Conservation (phyloP, 768 basidiomycete genomes). For the Paxillus rubicundulus region DNA sequence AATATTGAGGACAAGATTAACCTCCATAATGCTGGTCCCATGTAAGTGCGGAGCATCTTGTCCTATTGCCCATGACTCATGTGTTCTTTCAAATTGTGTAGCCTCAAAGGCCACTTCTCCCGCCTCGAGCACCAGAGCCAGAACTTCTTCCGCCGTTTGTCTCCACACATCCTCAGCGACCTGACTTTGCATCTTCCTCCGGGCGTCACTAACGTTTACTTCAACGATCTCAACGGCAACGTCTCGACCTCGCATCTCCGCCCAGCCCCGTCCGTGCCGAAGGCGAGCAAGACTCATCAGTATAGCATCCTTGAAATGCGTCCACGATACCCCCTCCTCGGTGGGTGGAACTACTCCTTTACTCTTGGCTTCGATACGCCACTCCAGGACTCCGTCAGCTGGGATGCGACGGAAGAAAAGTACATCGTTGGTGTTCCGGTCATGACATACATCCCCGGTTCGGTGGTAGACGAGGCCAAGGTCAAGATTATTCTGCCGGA, state of each 20-base stretch:
- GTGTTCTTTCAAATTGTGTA: conserved; percentile 32
- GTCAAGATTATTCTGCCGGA: conserved; percentile 85
- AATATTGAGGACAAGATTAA: conserved; percentile 88
- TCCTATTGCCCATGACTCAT: neutral
- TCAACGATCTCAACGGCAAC: conserved; percentile 90
- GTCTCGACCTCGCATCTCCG: conserved; percentile 92
- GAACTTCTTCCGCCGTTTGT: conserved; percentile 60
- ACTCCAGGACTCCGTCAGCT: conserved; percentile 67
- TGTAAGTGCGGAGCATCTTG: conserved; percentile 48
- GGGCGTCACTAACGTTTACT: conserved; percentile 80
- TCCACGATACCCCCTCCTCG: conserved; percentile 90
- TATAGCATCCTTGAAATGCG: conserved; percentile 75
- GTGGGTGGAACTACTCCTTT: conserved; percentile 97
- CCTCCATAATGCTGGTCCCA: conserved; percentile 87
- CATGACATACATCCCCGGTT: conserved; percentile 75
- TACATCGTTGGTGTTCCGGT: conserved; percentile 83
- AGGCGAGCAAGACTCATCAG: conserved; percentile 49
- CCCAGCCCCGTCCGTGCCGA: conserved; percentile 58
- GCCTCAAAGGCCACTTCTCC: conserved; percentile 94
- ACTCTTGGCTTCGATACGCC: conserved; percentile 94
- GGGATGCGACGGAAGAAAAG: conserved; percentile 57
- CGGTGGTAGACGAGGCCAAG: conserved; percentile 79
- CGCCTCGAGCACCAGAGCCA: conserved; percentile 85
- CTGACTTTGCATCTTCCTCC: conserved; percentile 81
- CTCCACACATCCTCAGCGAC: conserved; percentile 68